These are phyloP conservation scores for Berberis vulgaris DNA, from an alignment of 164 flowering plant species.

Conservation along the genomic window DNA sequence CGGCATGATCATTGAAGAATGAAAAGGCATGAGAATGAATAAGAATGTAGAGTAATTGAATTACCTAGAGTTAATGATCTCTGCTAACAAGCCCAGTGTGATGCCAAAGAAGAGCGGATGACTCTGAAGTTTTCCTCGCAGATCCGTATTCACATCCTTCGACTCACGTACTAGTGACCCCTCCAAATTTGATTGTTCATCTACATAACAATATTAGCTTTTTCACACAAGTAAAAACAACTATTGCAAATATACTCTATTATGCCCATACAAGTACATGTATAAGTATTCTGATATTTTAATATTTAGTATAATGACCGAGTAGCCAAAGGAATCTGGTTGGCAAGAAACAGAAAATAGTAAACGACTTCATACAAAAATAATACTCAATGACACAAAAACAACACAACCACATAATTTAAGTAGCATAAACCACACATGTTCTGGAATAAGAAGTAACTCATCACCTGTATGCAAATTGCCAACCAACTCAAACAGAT, in stretches of 20 bases:
- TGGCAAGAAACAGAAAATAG: too few species aligned
- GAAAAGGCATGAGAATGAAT: too few species aligned
- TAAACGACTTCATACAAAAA: too few species aligned
- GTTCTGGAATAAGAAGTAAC: slow-evolving; percentile 14
- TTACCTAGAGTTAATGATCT: slow-evolving; percentile 93
- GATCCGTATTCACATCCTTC: slow-evolving; percentile 15
- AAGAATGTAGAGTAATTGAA: not conserved
- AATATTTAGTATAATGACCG: too few species aligned
- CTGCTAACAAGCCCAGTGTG: slow-evolving; percentile 79
- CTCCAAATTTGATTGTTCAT: slow-evolving; percentile 25
- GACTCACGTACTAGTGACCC: slow-evolving; percentile 17
- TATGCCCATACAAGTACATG: too few species aligned
- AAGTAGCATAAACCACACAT: not conserved
- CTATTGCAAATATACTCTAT: too few species aligned
- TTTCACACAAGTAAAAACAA: too few species aligned
- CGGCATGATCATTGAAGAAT: not conserved
- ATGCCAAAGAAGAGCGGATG: slow-evolving; percentile 96
- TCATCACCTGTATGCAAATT: slow-evolving; percentile 31
- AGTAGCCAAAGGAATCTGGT: too few species aligned
- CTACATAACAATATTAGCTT: slow-evolving; percentile 25
- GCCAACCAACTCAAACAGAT: slow-evolving; percentile 48
- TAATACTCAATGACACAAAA: too few species aligned
- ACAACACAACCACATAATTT: too few species aligned
- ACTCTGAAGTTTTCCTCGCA: slow-evolving; percentile 34
- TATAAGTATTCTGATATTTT: too few species aligned